Conservation (phyloP, 2,329 filamentous ascomycete species). For the Calonectria pauciramosa region DNA sequence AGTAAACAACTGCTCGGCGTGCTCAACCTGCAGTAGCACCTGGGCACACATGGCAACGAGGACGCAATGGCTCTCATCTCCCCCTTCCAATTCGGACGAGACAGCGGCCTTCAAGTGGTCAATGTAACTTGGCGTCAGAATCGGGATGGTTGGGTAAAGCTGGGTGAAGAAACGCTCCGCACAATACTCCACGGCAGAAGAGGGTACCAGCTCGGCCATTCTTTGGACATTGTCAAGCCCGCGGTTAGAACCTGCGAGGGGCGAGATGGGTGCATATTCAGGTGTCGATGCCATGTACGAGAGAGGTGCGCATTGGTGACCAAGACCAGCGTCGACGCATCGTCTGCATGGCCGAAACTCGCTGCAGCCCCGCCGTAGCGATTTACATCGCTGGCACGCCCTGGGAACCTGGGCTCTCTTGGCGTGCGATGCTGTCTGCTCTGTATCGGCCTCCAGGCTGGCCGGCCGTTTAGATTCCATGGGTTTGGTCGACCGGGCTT, state of each 20-base stretch:
- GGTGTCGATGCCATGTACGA: constrained; percentile 25
- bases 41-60: constrained; percentile 57
- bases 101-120: constrained; percentile 43
- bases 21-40: constrained; percentile 58
- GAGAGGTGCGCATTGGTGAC: constrained; percentile 53
- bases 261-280: background rate
- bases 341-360: constrained; percentile 59
- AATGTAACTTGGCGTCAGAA: constrained; percentile 56
- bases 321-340: constrained; percentile 58
- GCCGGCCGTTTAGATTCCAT: background rate
- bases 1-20: constrained; percentile 49
- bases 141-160: constrained; percentile 59
- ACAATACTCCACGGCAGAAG: constrained; percentile 54
- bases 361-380: constrained; percentile 59
- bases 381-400: constrained; percentile 59
- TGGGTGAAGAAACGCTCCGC: constrained; percentile 55
- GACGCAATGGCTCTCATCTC: constrained; percentile 52
- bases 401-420: constrained; percentile 59
- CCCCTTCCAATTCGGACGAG: constrained; percentile 41
- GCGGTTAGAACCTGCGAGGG: background rate
- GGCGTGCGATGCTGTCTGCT: constrained; percentile 26
- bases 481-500: background rate
- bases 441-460: background rate
- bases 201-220: constrained; percentile 51
- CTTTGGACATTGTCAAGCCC: constrained; percentile 34